Percentiles rank a stretch among this genome's conserved stretches.
phyloP scores from a whole-genome alignment of 1,284 basidiomycete species.

The Apiotrichum sp. region DNA sequence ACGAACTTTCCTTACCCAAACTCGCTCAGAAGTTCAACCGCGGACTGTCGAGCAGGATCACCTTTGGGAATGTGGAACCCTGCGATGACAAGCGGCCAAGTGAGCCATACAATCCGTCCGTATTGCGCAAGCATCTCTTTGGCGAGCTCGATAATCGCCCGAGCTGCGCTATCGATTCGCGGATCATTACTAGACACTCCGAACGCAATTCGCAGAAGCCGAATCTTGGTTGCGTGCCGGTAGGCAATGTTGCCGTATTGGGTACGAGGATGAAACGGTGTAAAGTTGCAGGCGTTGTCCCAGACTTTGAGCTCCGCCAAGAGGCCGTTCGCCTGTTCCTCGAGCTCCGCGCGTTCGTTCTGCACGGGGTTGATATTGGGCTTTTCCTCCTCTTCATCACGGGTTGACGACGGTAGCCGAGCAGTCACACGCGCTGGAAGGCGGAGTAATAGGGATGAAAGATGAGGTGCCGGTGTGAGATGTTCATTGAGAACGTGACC shows the following conservation, averaged over 20 bases:
- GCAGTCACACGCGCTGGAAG: conserved; percentile 17
- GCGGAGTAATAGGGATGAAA: conserved; percentile 13
- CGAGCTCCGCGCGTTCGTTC: conserved; percentile 20
- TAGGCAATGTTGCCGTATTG: conserved; percentile 42
- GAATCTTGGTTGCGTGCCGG: conserved; percentile 37
- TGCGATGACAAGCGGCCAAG: conserved; percentile 43
- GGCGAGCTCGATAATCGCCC: conserved; percentile 39
- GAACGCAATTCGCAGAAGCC: conserved; percentile 37
- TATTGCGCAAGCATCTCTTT: conserved; percentile 38
- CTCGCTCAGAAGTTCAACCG: conserved; percentile 33
- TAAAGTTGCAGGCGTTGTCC: conserved; percentile 39
- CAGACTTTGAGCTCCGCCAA: conserved; percentile 38
- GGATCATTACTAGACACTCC: conserved; percentile 29
- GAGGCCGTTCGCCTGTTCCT: conserved; percentile 29
- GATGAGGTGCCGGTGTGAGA: conserved; percentile 9
- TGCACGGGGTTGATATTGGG: neutral
- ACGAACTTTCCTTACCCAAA: conserved; percentile 29
- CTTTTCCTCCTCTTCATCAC: neutral
- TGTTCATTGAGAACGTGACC: conserved; percentile 19
- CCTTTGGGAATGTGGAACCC: conserved; percentile 36
- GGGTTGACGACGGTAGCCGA: conserved; percentile 7
- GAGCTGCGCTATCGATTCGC: conserved; percentile 27
- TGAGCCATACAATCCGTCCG: conserved; percentile 39
- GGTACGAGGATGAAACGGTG: conserved; percentile 35
- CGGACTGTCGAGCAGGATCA: conserved; percentile 30